Percentiles rank a stretch among this genome's conserved stretches.
Evolutionary conservation across 2,329 filamentous ascomycete species (phyloP).

Genomic region (Xylariaceae sp.): DNA sequence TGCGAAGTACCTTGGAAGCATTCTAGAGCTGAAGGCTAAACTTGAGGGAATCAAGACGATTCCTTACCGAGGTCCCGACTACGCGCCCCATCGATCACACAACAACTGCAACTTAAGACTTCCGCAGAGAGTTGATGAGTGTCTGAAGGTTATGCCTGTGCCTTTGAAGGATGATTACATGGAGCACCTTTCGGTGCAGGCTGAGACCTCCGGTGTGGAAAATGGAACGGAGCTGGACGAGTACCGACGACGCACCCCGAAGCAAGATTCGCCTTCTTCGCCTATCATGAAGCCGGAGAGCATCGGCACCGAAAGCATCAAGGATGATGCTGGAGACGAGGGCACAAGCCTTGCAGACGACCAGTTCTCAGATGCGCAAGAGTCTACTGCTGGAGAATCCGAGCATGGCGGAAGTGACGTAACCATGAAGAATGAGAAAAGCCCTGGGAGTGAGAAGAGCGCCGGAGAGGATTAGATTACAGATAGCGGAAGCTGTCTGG

Average conservation of each 20-base stretch:
- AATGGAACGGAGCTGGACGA: conserved; percentile 34
- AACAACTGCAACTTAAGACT: conserved; percentile 28
- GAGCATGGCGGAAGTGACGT: background rate
- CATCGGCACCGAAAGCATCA: background rate
- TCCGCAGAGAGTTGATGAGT: conserved; percentile 4
- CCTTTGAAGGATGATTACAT: conserved; percentile 10
- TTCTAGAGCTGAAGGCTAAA: conserved; percentile 18
- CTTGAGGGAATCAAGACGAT: conserved; percentile 23
- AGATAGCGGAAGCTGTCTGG: background rate
- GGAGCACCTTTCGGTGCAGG: conserved; percentile 17
- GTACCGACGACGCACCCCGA: background rate
- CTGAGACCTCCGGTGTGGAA: conserved; percentile 21
- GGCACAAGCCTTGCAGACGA: too few relatives aligned
- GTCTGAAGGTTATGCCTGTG: conserved; percentile 22
- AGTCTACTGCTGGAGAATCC: background rate
- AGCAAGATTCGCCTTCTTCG: background rate
- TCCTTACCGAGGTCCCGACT: conserved; percentile 26
- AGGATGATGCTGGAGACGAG: background rate
- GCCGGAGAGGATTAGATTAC: too few relatives aligned
- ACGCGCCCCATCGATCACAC: conserved; percentile 28
- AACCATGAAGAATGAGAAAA: background rate
- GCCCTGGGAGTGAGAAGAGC: too few relatives aligned
- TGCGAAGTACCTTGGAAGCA: conserved; percentile 21
- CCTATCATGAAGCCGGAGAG: background rate
- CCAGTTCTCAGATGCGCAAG: background rate